Evolutionary conservation across 768 basidiomycete genomes (phyloP), one percentile per base, ranked within the genome.

Genomic region (Kwoniella mangroviensis): DNA sequence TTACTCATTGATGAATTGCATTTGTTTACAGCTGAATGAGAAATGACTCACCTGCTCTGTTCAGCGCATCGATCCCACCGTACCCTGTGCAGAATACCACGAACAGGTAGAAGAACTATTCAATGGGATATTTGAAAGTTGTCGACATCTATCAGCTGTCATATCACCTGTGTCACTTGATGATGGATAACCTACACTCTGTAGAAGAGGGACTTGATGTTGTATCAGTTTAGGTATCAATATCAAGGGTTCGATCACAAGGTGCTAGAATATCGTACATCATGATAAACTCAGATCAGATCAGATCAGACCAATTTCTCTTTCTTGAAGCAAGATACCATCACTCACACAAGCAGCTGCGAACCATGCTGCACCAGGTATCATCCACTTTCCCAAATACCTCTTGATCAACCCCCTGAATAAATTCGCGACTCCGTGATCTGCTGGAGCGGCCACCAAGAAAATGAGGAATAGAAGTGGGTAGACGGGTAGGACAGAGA

Each of bases 51-150:
- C 68, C 68, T 51, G 61, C 68, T 58, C 55, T 43, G 24, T 69
- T 45, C n/a, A 69, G 17, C 1, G 68, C 68, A 21, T 69, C 68
- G 43, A 69, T 69, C 3, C 59, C 59, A 2, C 68, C 68, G n/a
- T 69, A 69, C 3, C 68, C 68, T 10, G 62, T 69, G 12, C 42
- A 21, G 7, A 69, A 24, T 3, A 69, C 68, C 17, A 53, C 56
- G 17, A 53, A 24, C 11, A 69, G 4, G 55, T 69, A 69, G 17
- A 69, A 41, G 5, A 64, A 49, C 68, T 68, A 22, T 22, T n/a
- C 40, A 40, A 5, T 34, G 34, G 34, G 9, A 34, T 34, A 7
- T 34, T 34, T 34, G 6, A 34, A 7, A 7, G 6, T 34, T 34
- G 6, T 34, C 34, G 34, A 7, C 34, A 7, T 7, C 34, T 7